phyloP scores from a whole-genome alignment of 169 alveolate genomes.

The Blepharisma undulans region DNA sequence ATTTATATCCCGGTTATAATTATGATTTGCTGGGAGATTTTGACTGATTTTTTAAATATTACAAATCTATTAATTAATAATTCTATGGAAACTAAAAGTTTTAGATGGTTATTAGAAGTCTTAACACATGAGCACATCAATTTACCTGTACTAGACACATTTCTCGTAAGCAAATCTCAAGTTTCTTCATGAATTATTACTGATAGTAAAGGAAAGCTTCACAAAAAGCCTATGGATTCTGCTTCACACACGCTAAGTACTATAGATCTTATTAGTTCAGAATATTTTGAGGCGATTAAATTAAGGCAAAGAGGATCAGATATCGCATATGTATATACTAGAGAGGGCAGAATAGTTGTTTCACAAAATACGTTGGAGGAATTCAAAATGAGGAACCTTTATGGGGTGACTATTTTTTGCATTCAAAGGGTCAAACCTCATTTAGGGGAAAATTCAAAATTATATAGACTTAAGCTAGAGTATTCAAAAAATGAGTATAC shows the following conservation, averaged over 20 bases:
- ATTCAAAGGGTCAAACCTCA: neutral
- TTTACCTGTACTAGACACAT: neutral
- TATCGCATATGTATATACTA: neutral
- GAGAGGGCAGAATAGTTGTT: neutral
- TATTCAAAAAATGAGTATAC: neutral
- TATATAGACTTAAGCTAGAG: neutral
- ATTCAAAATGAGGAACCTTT: neutral
- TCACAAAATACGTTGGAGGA: neutral
- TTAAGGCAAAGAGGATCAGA: neutral
- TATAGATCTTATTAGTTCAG: neutral
- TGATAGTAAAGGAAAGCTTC: neutral
- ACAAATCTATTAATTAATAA: too few species aligned
- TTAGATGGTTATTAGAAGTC: neutral
- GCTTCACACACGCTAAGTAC: neutral
- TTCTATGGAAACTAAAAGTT: neutral
- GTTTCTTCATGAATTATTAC: neutral
- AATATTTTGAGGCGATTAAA: neutral
- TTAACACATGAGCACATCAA: neutral
- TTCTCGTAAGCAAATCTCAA: neutral
- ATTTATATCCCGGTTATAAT: neutral
- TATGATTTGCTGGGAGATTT: neutral
- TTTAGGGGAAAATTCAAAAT: neutral
- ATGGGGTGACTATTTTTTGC: neutral
- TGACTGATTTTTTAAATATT: neutral
- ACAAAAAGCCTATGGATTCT: neutral